Base-by-base conservation (phyloP, 2,329 filamentous ascomycete genomes). In the Penicillium occitanis region DNA sequence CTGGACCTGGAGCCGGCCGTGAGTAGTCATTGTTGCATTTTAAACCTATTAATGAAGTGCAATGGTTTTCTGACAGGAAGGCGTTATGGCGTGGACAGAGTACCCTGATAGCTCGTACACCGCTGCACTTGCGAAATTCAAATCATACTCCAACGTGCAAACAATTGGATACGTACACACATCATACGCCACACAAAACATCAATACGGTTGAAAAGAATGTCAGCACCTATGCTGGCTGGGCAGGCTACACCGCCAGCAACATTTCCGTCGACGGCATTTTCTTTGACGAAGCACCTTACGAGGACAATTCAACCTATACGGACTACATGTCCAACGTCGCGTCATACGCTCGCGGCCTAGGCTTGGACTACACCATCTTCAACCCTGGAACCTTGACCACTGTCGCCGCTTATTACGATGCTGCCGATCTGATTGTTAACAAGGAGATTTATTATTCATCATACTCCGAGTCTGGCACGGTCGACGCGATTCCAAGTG, bases 1-100 rank as follows among this genome's bases (percentile, higher is more conserved):
- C 60, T 46, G 71, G 71, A 0, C 69, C 71, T 0, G 66, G 67
- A 8, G 44, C 37, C 14, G 25, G n/a, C 19, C 42, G 63, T 65
- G 14, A 51, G 57, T 59, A 46, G 25, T 11, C 25, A 33, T 44
- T n/a, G 4, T 42, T 19, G 11, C 28, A 28, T 19, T 7, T 30
- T 48, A 19, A 14, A 28, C 30, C 17, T n/a, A 40, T 11, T 5
- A 55, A 1, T 2, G 5, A 19, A 59, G 33, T 44, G 33, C 8
- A 13, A 19, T 19, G 6, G 5, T n/a, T 13, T 13, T 22, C 28
- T 35, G 6, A 55, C 30, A 35, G 10, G 19, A 19, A 33, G 28
- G 6, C 22, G 6, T 28, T 17, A 14, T 40, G 30, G 3, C 25
- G 3, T 25, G 33, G 22, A 50, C 37, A 65, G 63, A 64, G 11